Conservation (phyloP, 805 yeast species). For the Metschnikowia cerradonensis region DNA sequence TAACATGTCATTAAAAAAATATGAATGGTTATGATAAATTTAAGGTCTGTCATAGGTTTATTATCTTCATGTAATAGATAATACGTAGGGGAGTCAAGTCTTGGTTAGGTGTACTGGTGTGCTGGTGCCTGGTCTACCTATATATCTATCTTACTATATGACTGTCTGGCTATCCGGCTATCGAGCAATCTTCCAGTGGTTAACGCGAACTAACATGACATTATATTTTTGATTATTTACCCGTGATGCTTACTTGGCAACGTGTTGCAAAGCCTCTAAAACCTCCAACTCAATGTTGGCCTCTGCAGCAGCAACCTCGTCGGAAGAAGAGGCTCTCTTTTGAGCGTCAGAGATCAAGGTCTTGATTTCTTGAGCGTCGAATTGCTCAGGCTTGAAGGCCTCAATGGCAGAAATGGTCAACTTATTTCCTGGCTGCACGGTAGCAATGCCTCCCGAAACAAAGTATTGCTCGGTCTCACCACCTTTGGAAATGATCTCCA, state of each 20-base stretch:
- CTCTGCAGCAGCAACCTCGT: slow-evolving; percentile 86
- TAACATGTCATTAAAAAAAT: too few species aligned
- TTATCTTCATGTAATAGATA: too few species aligned
- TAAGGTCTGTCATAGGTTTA: too few species aligned
- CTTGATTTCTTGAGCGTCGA: slow-evolving; percentile 76
- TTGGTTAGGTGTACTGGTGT: too few species aligned
- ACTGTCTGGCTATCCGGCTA: too few species aligned
- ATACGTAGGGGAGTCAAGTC: too few species aligned
- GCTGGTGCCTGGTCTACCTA: not conserved
- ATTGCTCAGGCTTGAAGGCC: slow-evolving; percentile 87
- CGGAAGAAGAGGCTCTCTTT: slow-evolving; percentile 80
- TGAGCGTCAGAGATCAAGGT: slow-evolving; percentile 86
- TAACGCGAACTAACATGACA: slow-evolving; percentile 3
- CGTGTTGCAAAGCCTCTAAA: slow-evolving; percentile 85
- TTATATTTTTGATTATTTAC: not conserved
- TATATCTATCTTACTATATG: too few species aligned
- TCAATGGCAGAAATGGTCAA: slow-evolving; percentile 90
- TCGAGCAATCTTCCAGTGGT: too few species aligned
- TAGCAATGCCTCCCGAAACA: slow-evolving; percentile 94
- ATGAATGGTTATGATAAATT: too few species aligned
- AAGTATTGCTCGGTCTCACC: slow-evolving; percentile 75
- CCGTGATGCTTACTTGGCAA: slow-evolving; percentile 53
- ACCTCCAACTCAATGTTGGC: slow-evolving; percentile 96
- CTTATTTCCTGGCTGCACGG: slow-evolving; percentile 91
- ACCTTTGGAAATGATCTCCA: slow-evolving; percentile 80